Evolutionary conservation across 176 grass and related monocot species (phyloP).

Genomic region (Tuctoria greenei): DNA sequence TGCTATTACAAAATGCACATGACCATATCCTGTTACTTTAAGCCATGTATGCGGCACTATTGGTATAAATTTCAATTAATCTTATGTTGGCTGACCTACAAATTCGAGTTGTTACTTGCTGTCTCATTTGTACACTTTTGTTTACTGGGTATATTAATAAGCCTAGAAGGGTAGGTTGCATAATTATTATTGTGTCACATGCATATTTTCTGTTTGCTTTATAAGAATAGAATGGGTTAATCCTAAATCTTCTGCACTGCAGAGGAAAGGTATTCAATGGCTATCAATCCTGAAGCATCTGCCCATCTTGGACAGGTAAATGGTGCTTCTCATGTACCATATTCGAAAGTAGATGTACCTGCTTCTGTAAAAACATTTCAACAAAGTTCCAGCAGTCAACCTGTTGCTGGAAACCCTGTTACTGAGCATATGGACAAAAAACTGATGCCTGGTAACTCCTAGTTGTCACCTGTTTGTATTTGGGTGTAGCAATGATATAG

Average conservation of each 20-base stretch:
- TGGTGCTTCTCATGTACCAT: conserved; percentile 45
- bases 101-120: background rate
- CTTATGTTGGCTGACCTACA: background rate
- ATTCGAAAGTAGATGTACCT: conserved; percentile 51
- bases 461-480: conserved; percentile 46
- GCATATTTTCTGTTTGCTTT: background rate
- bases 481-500: conserved; percentile 35
- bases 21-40: background rate
- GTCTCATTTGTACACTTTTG: background rate
- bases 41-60: background rate
- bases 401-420: conserved; percentile 39
- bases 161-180: background rate
- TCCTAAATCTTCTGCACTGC: conserved; percentile 38
- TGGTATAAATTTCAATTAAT: background rate
- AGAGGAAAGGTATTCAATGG: conserved; percentile 65
- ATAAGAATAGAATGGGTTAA: conserved; percentile 28
- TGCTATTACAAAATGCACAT: conserved; percentile 9
- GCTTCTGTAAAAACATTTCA: conserved; percentile 46
- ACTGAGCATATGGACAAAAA: conserved; percentile 58
- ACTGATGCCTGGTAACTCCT: conserved; percentile 49
- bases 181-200: background rate
- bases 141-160: background rate
- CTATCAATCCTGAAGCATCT: conserved; percentile 53
- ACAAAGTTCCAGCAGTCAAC: conserved; percentile 59
- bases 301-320: conserved; percentile 54